Percentiles rank a stretch among this genome's conserved stretches.
Conservation (phyloP, 1,284 basidiomycete genomes). For the Testicularia cyperi region DNA sequence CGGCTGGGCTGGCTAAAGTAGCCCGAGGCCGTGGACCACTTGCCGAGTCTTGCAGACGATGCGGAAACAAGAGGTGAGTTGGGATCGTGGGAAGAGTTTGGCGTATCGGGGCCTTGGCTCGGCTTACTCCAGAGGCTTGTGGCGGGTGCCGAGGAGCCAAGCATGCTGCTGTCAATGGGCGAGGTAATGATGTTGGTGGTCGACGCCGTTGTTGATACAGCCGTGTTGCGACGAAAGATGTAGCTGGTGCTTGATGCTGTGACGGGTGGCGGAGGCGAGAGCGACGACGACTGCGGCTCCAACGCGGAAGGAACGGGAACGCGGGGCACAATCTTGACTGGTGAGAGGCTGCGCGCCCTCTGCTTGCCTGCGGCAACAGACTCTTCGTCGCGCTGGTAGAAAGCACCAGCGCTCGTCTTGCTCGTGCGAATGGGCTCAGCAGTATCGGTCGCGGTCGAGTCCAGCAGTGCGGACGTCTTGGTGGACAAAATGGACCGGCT, state of each 20-base stretch:
- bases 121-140: conserved; percentile 38
- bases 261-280: conserved; percentile 2
- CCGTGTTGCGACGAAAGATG: conserved; percentile 7
- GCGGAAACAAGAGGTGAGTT: conserved; percentile 17
- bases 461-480: conserved; percentile 15
- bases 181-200: conserved; percentile 14
- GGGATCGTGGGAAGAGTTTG: conserved; percentile 25
- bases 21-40: conserved; percentile 6
- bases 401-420: conserved; percentile 15
- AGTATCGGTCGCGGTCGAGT: conserved; percentile 4
- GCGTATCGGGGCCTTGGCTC: conserved; percentile 21
- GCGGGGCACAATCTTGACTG: conserved; percentile 14
- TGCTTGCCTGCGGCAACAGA: neutral
- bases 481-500: conserved; percentile 17
- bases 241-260: conserved; percentile 5
- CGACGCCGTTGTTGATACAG: conserved; percentile 7
- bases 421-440: conserved; percentile 8
- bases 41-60: conserved; percentile 8
- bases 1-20: conserved; percentile 1
- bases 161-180: conserved; percentile 39
- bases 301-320: conserved; percentile 12
- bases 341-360: neutral
- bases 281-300: neutral
- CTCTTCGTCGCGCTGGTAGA: conserved; percentile 11
- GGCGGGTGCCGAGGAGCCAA: conserved; percentile 27